These are phyloP conservation scores for Xylaria sp. DNA, from an alignment of 2,329 filamentous ascomycete species.

Conservation along the genomic window DNA sequence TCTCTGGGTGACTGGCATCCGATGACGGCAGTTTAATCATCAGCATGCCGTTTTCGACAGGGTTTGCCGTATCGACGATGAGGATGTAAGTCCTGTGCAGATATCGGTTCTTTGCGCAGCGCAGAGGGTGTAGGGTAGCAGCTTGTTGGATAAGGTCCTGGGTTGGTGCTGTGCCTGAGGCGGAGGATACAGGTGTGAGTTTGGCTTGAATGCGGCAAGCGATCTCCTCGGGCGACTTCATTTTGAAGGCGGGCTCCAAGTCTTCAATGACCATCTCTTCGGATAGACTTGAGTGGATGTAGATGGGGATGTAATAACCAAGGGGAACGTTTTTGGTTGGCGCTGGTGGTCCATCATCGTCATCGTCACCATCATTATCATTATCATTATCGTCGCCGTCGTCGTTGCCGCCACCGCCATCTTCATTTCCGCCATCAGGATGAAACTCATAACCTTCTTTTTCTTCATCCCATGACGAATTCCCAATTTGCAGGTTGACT, in stretches of 20 bases:
- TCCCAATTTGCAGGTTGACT: conserved; percentile 35
- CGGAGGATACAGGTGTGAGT: background rate
- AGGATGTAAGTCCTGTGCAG: background rate
- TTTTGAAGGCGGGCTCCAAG: conserved; percentile 6
- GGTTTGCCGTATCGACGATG: background rate
- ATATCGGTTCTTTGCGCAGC: background rate
- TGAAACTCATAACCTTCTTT: conserved; percentile 26
- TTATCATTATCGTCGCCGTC: background rate
- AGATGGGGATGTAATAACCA: conserved; percentile 34
- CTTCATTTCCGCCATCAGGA: background rate
- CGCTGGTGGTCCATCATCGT: conserved; percentile 18
- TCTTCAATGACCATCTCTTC: conserved; percentile 27
- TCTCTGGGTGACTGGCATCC: background rate
- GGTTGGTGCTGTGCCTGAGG: background rate
- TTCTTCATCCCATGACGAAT: conserved; percentile 33
- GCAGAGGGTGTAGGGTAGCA: background rate
- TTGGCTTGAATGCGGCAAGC: background rate
- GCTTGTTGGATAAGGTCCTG: background rate
- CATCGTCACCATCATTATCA: background rate
- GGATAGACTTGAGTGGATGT: conserved; percentile 32
- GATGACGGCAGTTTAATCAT: background rate
- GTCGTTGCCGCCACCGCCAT: background rate
- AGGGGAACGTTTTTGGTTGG: conserved; percentile 31
- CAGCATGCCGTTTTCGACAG: background rate
- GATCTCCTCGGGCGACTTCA: background rate